Conservation (phyloP, 305 asterid species). For the Fraxinus ornus region DNA sequence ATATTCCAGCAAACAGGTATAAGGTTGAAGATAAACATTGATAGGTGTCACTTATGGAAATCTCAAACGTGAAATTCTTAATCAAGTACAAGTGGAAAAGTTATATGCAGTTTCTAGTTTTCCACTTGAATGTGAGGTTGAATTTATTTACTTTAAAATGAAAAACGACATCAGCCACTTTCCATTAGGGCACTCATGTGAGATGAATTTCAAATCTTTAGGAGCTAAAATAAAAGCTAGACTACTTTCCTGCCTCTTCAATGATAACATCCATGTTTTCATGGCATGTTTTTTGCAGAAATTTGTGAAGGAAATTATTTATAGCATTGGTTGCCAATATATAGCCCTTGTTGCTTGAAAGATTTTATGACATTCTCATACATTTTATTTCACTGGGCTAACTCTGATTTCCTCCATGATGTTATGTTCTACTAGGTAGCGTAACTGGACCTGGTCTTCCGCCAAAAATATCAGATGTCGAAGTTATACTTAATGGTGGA, state of each 20-base stretch:
- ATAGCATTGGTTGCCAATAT: not conserved
- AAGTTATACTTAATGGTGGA: slow-evolving; percentile 82
- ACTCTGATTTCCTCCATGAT: slow-evolving; percentile 19
- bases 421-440: slow-evolving; percentile 51
- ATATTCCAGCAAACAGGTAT: not conserved
- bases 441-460: slow-evolving; percentile 71
- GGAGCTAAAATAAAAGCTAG: not conserved
- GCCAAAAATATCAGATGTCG: slow-evolving; percentile 62
- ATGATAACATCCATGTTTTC: not conserved
- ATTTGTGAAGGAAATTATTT: not conserved
- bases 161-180: not conserved
- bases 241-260: not conserved
- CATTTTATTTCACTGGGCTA: slow-evolving; percentile 12
- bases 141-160: not conserved
- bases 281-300: not conserved
- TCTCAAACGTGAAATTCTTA: not conserved
- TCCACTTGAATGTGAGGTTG: not conserved
- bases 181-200: not conserved
- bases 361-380: not conserved
- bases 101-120: not conserved
- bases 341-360: not conserved
- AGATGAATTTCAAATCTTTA: not conserved
- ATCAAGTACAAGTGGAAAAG: not conserved
- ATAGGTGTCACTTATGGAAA: not conserved
- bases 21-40: not conserved